Evolutionary conservation across 2,329 filamentous ascomycete species (phyloP), one percentile per base, ranked within the genome.

Genomic region (Pezicula radicicola): DNA sequence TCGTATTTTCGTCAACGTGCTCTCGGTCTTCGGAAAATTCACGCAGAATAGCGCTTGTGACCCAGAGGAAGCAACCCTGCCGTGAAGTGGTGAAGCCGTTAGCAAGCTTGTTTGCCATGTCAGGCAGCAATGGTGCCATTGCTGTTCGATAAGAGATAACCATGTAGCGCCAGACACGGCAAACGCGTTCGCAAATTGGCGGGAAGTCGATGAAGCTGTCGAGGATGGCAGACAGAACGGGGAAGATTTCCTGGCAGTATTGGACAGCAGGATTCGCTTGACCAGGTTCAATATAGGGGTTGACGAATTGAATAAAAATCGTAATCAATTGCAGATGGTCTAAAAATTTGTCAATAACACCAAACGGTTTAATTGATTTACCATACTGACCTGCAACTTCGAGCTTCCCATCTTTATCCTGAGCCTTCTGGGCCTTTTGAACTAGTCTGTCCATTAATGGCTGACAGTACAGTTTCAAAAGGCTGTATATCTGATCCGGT

Each of bases 51-150:
- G 93, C 91, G 58, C 92, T 89, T 2, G 93, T 97, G 1, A 94
- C 93, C 94, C 94, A 99, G n/a, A 99, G 78, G 78, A 99, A 99
- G 68, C 93, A 97, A 12, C 94, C 94, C 71, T 99, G 93, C 55
- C 86, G 83, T 10, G 93, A 97, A 16, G 82, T 80, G 50, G 88
- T 81, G 68, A 99, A 99, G 4, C 93, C 92, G 57, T 79, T 80
- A 1, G 90, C 90, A 52, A 99, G 81, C 70, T 93, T 95, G 62
- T 93, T 89, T 16, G 94, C 95, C 71, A 99, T 84, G 18, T 84
- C 81, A 1, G 89, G 88, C 42, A 99, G 79, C 43, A 99, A 74
- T 21, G 93, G 91, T 13, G 88, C 83, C 77, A 95, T 96, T 47
- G 88, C 88, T 2, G 88, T 94, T 59, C 94, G 84, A 70, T 97